Base-by-base conservation (phyloP, 345 rosid species). In the Bruguiera sexangula region DNA sequence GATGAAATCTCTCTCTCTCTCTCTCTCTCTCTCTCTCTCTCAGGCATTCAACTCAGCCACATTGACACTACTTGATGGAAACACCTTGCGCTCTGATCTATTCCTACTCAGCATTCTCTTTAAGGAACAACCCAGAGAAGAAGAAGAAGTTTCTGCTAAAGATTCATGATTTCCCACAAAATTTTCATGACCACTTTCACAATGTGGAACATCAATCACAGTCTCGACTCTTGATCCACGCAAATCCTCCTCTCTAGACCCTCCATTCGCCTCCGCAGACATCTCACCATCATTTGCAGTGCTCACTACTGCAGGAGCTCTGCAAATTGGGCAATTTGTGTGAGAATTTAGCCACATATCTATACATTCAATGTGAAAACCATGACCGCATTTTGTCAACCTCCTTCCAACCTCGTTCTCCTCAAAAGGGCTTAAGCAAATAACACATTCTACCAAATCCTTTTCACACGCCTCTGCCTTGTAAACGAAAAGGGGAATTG, bases 301-400 rank as follows among this genome's bases (percentile, higher is more conserved):
- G 29, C 62, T 80, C 32, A 30, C 72, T 9, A 71, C 66, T 16
- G 79, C 77, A 56, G 81, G 76, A 70, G 82, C 81, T 69, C 97
- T 75, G 73, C 98, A 92, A 34, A 83, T 76, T 62, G 98, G 98
- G 60, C 98, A 92, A 51, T 75, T 88, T 0, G 86, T 69, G 67
- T 89, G 90, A 67, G 90, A 88, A 26, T 75, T 76, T 63, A 93
- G 69, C 98, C 98, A 93, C 88, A 81, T 90, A 30, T 90, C 96
- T 51, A 93, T 85, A 62, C 97, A 93, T 65, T 87, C 90, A 27
- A 87, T 84, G 54, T 90, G 98, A 67, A 93, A 93, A 46, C 75
- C 74, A 67, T 93, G 98, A 20, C 88, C 88, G 37, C 98, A 93
- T 7, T 68, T 85, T 18, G 75, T 80, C 62, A 93, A 54, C 27